phyloP scores from a whole-genome alignment of 2,329 filamentous ascomycete genomes.

The Neurospora crassa region DNA sequence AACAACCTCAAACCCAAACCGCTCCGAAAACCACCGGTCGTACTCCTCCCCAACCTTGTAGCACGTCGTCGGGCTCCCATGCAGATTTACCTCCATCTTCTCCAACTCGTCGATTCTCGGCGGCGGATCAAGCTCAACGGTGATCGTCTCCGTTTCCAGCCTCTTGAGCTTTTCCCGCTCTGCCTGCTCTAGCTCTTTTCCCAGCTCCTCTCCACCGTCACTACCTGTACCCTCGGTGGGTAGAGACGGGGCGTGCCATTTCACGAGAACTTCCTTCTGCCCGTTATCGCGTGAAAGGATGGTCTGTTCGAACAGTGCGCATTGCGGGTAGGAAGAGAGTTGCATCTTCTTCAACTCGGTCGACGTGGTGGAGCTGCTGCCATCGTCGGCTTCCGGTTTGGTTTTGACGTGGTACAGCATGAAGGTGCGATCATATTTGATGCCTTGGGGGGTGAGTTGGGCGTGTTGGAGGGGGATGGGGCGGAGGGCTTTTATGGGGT shows the following conservation, averaged over 20 bases:
- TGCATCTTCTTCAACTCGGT: conserved; percentile 47
- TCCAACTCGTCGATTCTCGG: conserved; percentile 24
- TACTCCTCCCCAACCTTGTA: conserved; percentile 54
- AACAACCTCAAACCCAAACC: conserved; percentile 52
- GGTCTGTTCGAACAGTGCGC: conserved; percentile 55
- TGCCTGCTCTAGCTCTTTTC: neutral
- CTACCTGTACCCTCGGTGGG: conserved; percentile 21
- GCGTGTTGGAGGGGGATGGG: conserved; percentile 45
- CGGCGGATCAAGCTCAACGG: neutral
- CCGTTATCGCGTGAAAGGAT: conserved; percentile 26
- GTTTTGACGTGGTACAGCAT: conserved; percentile 50
- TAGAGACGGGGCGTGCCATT: conserved; percentile 24
- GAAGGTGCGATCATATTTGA: conserved; percentile 58
- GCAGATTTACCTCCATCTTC: conserved; percentile 44
- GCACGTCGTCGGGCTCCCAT: conserved; percentile 46
- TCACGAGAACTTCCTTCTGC: conserved; percentile 29
- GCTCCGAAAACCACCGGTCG: conserved; percentile 57
- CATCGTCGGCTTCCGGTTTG: neutral
- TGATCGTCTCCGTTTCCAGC: neutral
- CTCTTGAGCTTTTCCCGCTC: neutral
- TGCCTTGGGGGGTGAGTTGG: conserved; percentile 49
- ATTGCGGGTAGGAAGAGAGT: conserved; percentile 45
- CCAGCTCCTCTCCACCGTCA: conserved; percentile 22
- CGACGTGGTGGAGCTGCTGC: conserved; percentile 21
- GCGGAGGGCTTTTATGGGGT: conserved; percentile 66